Evolutionary conservation across 1,139 yeast species (phyloP).

Genomic region (Suhomyces panamericanus): DNA sequence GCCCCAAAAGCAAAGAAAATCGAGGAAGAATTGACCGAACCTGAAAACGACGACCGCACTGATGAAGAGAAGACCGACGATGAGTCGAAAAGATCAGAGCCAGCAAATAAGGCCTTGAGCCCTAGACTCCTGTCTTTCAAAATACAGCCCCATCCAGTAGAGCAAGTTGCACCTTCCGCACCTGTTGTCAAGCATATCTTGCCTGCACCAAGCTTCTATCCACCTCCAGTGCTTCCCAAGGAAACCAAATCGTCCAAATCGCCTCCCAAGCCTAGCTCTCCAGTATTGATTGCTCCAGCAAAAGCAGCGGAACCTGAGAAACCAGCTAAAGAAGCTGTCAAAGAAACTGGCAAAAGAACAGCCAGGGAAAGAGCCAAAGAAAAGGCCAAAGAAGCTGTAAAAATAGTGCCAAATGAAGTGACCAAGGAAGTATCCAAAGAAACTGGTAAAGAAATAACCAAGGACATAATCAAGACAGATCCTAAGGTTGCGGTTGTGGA

Average conservation of each 20-base stretch:
- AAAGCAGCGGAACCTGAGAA: too few species aligned
- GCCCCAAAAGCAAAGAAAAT: neutral
- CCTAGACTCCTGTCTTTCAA: neutral
- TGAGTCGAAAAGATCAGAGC: neutral
- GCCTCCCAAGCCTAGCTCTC: neutral
- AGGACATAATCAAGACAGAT: too few species aligned
- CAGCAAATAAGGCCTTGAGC: neutral
- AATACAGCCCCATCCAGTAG: neutral
- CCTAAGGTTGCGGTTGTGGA: too few species aligned
- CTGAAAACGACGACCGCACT: constrained; percentile 21
- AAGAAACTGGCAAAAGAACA: neutral
- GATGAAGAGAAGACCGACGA: constrained; percentile 18
- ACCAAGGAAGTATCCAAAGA: too few species aligned
- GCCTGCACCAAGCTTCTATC: neutral
- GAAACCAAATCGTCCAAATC: too few species aligned
- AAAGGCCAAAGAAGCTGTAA: too few species aligned
- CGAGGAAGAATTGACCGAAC: constrained; percentile 18
- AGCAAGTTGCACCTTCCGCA: neutral
- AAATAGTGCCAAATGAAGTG: too few species aligned
- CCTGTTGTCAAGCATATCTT: neutral
- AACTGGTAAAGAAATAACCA: too few species aligned
- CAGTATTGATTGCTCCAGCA: neutral
- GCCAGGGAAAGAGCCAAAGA: too few species aligned
- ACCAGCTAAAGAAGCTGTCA: neutral
- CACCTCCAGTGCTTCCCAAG: too few species aligned